Evolutionary conservation across 345 rosid species (phyloP), one percentile per base, ranked within the genome.

Genomic region (Sonneratia alba): DNA sequence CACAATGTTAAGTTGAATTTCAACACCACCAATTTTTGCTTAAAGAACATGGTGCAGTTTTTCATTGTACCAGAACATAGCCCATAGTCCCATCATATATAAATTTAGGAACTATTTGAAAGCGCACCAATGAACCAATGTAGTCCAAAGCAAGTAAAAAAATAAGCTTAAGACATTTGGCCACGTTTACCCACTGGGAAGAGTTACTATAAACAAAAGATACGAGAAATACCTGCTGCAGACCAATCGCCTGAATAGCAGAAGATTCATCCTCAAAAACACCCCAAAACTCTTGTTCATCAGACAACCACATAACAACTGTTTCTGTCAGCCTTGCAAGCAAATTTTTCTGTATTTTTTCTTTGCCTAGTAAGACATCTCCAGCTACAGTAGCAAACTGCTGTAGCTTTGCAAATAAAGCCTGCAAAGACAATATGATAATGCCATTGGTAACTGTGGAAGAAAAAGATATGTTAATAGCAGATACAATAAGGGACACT

Each of bases 311-410:
- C 76, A 95, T 95, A 57, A 95, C 81, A 70, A 95, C 97, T 18
- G 98, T 95, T 80, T 95, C 99, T 1, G 99, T 95, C 71, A 95
- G 80, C 81, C 98, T 89, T 36, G 99, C 97, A 18, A 95, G 94
- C 80, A 95, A 80, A 78, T 83, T 81, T 80, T 95, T 95, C 77
- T 95, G 99, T 77, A 95, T 81, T 77, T 90, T 95, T 76, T 92
- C 99, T 84, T 83, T 95, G 59, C 94, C 98, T 53, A 83, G 86
- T 55, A 95, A 82, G 67, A 95, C 93, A 81, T 95, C 98, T 42
- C 98, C 99, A 55, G 99, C 98, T 63, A 95, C 92, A 49, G 84
- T 88, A 57, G 97, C 96, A 72, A 95, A 80, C 83, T 95, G 97
- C 83, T 95, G 99, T 79, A 95, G 82, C 85, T 89, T 95, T 42